Evolutionary conservation across 1,139 yeast genomes (phyloP).

Genomic region (Candida sanyaensis): DNA sequence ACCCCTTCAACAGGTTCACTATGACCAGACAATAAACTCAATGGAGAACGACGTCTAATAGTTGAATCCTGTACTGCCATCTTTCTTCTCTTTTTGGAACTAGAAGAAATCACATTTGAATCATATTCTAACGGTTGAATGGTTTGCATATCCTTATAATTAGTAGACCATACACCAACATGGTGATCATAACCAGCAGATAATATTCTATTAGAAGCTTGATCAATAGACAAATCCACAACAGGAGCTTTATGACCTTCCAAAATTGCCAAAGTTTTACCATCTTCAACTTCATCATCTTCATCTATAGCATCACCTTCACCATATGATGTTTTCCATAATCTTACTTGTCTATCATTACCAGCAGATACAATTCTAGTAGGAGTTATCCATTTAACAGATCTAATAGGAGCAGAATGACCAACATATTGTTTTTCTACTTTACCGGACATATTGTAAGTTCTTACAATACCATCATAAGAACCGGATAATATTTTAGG

Average conservation of each 20-base stretch:
- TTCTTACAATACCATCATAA: conserved; percentile 90
- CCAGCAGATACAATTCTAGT: conserved; percentile 83
- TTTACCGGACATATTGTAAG: conserved; percentile 84
- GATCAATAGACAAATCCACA: conserved; percentile 67
- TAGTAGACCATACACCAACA: conserved; percentile 89
- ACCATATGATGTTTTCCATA: conserved; percentile 73
- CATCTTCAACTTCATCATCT: conserved; percentile 58
- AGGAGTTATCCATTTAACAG: conserved; percentile 76
- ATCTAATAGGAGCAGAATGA: conserved; percentile 82
- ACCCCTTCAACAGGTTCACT: conserved; percentile 85
- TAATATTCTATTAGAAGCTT: conserved; percentile 56
- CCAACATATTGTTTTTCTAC: conserved; percentile 83
- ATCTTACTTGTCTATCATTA: conserved; percentile 82
- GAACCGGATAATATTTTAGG: conserved; percentile 81
- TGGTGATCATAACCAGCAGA: conserved; percentile 84
- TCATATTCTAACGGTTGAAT: conserved; percentile 61
- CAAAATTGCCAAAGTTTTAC: conserved; percentile 76
- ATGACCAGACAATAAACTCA: conserved; percentile 78
- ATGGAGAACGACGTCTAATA: conserved; percentile 78
- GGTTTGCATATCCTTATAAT: conserved; percentile 78
- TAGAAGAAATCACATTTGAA: conserved; percentile 59
- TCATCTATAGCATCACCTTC: conserved; percentile 32
- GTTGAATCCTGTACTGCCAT: conserved; percentile 77
- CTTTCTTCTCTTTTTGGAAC: conserved; percentile 87
- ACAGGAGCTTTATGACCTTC: conserved; percentile 92